Evolutionary conservation across 352 stramenopile species (phyloP).

Genomic region (Phytophthora pinifolia): DNA sequence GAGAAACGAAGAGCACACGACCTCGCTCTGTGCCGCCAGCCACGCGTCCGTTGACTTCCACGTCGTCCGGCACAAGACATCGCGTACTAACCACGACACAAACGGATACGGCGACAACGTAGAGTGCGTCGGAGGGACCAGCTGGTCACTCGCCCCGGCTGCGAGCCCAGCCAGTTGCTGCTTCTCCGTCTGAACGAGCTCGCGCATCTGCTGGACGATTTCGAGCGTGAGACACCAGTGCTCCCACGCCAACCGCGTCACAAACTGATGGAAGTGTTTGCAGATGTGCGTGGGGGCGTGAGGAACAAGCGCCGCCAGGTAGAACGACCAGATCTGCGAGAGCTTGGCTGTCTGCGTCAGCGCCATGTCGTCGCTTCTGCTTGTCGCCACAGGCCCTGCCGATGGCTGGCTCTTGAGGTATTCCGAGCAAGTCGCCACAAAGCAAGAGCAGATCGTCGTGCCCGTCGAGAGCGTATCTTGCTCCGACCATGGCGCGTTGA

Average conservation of each 20-base stretch:
- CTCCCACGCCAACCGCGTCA: constrained; percentile 81
- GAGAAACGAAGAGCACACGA: constrained; percentile 64
- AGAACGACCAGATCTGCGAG: constrained; percentile 82
- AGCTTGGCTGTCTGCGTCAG: constrained; percentile 48
- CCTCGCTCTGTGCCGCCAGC: constrained; percentile 55
- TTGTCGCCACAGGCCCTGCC: constrained; percentile 1
- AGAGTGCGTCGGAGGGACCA: constrained; percentile 27
- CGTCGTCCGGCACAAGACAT: constrained; percentile 77
- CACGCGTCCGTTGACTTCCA: constrained; percentile 79
- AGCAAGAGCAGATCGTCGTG: constrained; percentile 77
- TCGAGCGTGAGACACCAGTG: constrained; percentile 83
- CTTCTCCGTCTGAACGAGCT: constrained; percentile 65
- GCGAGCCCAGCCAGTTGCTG: constrained; percentile 42
- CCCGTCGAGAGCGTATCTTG: constrained; percentile 73
- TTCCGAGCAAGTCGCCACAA: constrained; percentile 74
- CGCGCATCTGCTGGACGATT: constrained; percentile 84
- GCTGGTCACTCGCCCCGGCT: constrained; percentile 15
- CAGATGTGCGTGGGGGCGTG: constrained; percentile 76
- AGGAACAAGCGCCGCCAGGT: constrained; percentile 67
- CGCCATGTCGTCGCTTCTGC: constrained; percentile 15
- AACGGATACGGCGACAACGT: constrained; percentile 71
- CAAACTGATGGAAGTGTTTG: constrained; percentile 81
- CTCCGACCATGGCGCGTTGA: constrained; percentile 70
- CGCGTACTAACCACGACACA: constrained; percentile 83
- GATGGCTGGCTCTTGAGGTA: constrained; percentile 47